Evolutionary conservation across 129 eudicot species (phyloP), one percentile per base, ranked within the genome.

Genomic region (Oenanthe sinensis): DNA sequence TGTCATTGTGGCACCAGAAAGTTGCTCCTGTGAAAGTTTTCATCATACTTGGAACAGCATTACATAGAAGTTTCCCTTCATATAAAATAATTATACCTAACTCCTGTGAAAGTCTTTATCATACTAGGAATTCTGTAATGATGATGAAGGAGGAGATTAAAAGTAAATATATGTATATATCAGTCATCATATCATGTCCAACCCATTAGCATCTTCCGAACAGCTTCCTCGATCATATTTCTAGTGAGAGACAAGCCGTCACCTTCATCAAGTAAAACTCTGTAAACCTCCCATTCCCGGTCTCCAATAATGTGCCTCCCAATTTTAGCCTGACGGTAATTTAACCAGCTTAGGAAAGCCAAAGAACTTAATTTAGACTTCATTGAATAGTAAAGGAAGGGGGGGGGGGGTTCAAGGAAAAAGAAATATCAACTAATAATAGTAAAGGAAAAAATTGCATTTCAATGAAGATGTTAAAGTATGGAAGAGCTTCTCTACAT

Each of bases 251-350:
- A 75, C 48, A 74, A 78, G 54, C 82, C 84, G 28, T 89, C 91
- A 10, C 88, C 92, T 76, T 93, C 98, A 70, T 89, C 89, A 26
- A 93, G 91, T 81, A 90, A 85, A 77, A 93, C 88, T 77, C 94
- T 75, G 73, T 93, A 90, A 80, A 93, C 88, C 84, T 93, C 98
- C 93, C 98, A 93, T 82, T 90, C 93, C 8, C 96, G 84, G 39
- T 87, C 93, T 40, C 90, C 89, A 30, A 93, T 87, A 86, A 83
- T 62, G 58, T 90, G 89, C 81, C 98, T 85, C 77, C 86, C 88
- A 30, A 90, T 81, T 72, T 88, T 91, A 77, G 96, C 96, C 98
- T 93, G 96, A 67, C 68, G 47, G 40, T 42, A 75, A 9, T 37
- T 45, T 30, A 76, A 12, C 68, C 62, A 43, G 47, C 48, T 77